A percentile compares a stretch with the other conserved stretches of the same genome.
Conservation (phyloP, 2,329 filamentous ascomycete species). For the Xylariaceae sp. region DNA sequence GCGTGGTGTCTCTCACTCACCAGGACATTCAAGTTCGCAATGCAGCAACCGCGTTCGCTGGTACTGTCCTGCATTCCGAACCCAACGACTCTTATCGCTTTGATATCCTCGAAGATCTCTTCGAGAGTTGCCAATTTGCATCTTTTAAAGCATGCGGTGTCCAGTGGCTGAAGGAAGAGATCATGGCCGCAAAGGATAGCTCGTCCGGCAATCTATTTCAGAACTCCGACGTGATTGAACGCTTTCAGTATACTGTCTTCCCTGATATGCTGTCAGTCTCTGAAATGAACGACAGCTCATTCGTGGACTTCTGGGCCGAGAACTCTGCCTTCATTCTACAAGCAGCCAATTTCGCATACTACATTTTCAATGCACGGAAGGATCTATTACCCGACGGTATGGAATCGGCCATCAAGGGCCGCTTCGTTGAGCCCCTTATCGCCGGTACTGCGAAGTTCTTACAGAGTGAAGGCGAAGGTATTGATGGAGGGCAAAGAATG, state of each 20-base stretch:
- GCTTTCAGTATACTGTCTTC: conserved; percentile 61
- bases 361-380: conserved; percentile 48
- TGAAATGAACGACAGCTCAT: conserved; percentile 39
- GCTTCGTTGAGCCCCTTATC: conserved; percentile 55
- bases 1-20: conserved; percentile 57
- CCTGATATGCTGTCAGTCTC: conserved; percentile 51
- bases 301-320: conserved; percentile 51
- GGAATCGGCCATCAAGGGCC: conserved; percentile 55
- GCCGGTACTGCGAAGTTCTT: conserved; percentile 35
- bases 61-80: conserved; percentile 54
- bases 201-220: conserved; percentile 43
- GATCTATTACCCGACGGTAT: conserved; percentile 55
- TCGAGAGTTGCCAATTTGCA: conserved; percentile 64
- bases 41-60: conserved; percentile 52
- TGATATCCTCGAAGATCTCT: conserved; percentile 60
- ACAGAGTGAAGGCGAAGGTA: conserved; percentile 27
- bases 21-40: conserved; percentile 53
- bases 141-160: conserved; percentile 62
- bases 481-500: conserved; percentile 34
- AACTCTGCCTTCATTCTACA: conserved; percentile 57
- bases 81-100: conserved; percentile 58
- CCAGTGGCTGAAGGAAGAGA: conserved; percentile 62
- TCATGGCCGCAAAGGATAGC: conserved; percentile 44
- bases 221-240: conserved; percentile 54
- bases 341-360: conserved; percentile 59